These are phyloP conservation scores for Canavalia gladiata DNA, from an alignment of 306 rosid species.

Conservation along the genomic window DNA sequence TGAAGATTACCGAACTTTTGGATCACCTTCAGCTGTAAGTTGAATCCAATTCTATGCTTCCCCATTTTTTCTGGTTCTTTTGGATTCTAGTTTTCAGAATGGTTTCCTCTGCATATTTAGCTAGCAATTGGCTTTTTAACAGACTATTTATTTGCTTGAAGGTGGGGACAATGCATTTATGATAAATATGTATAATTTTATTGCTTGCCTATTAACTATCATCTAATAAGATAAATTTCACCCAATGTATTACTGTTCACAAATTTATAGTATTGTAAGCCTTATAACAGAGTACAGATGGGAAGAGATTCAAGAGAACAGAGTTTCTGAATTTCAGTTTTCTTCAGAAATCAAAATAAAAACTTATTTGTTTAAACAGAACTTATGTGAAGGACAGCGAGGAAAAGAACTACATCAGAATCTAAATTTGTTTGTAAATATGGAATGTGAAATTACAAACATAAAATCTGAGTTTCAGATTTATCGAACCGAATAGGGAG, in stretches of 20 bases:
- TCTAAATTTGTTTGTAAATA: too few relatives aligned
- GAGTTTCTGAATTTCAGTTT: too few relatives aligned
- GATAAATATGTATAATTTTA: conserved; percentile 22
- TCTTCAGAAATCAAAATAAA: too few relatives aligned
- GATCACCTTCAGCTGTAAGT: conserved; percentile 91
- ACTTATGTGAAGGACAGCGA: too few relatives aligned
- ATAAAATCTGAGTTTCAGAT: too few relatives aligned
- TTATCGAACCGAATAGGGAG: too few relatives aligned
- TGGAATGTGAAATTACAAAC: too few relatives aligned
- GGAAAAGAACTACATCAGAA: too few relatives aligned
- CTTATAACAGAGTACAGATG: too few relatives aligned
- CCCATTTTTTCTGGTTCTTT: conserved; percentile 9
- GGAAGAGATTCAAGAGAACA: too few relatives aligned
- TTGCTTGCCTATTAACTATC: conserved; percentile 38
- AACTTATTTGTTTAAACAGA: too few relatives aligned
- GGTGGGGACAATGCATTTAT: conserved; percentile 25
- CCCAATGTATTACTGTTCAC: not conserved
- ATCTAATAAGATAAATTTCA: not conserved
- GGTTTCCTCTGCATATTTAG: conserved; percentile 1
- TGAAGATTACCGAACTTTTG: conserved; percentile 96
- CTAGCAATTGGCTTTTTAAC: conserved; percentile 33
- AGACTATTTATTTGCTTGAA: conserved; percentile 26
- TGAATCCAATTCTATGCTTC: conserved; percentile 37
- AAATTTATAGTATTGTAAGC: too few relatives aligned
- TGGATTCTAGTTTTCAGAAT: conserved; percentile 11